Evolutionary conservation across 495 filamentous ascomycete genomes (phyloP), one percentile per base, ranked within the genome.

Genomic region (Daldinia concentrica): DNA sequence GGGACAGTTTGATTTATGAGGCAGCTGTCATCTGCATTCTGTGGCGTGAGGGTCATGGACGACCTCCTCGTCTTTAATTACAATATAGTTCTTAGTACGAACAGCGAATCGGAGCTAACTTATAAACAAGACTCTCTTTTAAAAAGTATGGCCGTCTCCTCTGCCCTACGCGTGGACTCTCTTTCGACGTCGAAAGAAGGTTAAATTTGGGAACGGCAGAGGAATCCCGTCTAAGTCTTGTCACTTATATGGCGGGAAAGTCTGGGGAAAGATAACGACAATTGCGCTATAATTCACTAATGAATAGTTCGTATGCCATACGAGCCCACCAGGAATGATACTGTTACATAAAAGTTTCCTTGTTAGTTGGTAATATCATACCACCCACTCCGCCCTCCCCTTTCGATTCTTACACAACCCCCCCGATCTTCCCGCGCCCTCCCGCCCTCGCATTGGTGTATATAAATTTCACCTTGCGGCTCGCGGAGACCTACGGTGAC

Each of bases 11-110:
- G 78, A 77, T 80, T 80, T 71, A 79, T 80, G 78, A 80, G 77
- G 78, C 78, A 80, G 78, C 67, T 80, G 76, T 79, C 78, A 78
- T 80, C 78, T 80, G 78, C 78, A 78, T 80, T 63, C 57, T 58
- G 39, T n/a, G 45, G 70, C 11, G 32, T 43, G 36, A 64, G 58
- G 75, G 73, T 77, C 75, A 78, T 79, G 65, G 52, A 62, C 39
- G 57, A 61, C 54, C 60, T 69, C 3, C 63, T 14, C 50, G 19
- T 22, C 14, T 29, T 26, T 64, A 55, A 41, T 32, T 26, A 54
- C 12, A 19, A 22, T 22, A 48, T 54, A n/a, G 9, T 54, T 54
- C 9, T 48, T 22, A 14, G 8, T 48, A 48, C 3, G 17, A 24
- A 24, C 9, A 24, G 17, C 19, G 43, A 12, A 48, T 48, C 9